Conservation (phyloP, 169 alveolate genomes). For the Miamiensis avidus region DNA sequence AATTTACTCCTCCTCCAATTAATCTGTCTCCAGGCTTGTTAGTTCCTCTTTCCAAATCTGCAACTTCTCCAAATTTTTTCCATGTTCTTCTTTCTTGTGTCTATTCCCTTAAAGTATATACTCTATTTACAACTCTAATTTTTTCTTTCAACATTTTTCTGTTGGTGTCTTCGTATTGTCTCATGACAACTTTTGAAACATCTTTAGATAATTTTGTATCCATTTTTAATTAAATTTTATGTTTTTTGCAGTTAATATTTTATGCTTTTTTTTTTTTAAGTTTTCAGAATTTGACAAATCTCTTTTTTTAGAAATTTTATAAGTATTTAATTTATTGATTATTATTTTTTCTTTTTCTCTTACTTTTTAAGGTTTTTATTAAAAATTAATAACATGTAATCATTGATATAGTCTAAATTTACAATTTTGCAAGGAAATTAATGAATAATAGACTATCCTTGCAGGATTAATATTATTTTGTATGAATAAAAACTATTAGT, state of each 20-base stretch:
- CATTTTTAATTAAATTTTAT: no score
- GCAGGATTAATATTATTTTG: no score
- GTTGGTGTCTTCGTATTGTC: background rate
- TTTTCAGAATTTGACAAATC: no score
- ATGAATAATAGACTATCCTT: no score
- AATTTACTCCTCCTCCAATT: background rate
- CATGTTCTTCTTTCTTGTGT: background rate
- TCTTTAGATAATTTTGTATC: no score
- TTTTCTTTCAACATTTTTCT: background rate
- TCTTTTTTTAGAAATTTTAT: no score
- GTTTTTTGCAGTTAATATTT: background rate
- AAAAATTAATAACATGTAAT: no score
- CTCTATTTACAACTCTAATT: background rate
- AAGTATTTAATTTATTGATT: no score
- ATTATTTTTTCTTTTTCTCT: no score
- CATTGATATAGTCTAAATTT: background rate
- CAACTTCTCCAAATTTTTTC: background rate
- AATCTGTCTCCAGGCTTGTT: background rate
- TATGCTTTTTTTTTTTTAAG: no score
- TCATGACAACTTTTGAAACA: background rate
- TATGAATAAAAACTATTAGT: no score
- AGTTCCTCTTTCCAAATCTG: background rate
- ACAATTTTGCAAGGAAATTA: background rate
- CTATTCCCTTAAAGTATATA: background rate
- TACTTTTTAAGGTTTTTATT: no score